Evolutionary conservation across 306 rosid genomes (phyloP).

Genomic region (Sophora flavescens): DNA sequence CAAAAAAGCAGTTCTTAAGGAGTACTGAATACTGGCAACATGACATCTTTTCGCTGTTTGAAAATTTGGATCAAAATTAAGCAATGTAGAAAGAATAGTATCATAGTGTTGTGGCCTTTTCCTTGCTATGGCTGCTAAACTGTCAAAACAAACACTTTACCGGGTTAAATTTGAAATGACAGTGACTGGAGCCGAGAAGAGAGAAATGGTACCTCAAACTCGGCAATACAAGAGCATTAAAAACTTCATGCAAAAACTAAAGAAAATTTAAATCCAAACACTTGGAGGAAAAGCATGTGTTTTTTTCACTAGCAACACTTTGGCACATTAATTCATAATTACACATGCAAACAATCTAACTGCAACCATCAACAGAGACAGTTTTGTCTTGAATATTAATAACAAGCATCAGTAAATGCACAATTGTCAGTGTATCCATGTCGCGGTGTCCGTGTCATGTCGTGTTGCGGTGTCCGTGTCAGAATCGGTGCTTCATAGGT

Average conservation of each 20-base stretch:
- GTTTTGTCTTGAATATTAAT: neutral
- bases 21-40: slow-evolving; percentile 80
- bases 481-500: too few species aligned
- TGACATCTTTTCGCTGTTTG: slow-evolving; percentile 77
- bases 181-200: neutral
- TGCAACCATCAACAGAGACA: neutral
- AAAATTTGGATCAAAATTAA: slow-evolving; percentile 80
- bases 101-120: slow-evolving; percentile 82
- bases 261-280: slow-evolving; percentile 13
- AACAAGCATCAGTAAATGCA: slow-evolving; percentile 22
- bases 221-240: slow-evolving; percentile 40
- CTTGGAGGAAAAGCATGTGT: neutral
- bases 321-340: slow-evolving; percentile 17
- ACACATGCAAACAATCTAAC: slow-evolving; percentile 36
- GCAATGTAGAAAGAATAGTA: slow-evolving; percentile 70
- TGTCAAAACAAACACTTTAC: slow-evolving; percentile 55
- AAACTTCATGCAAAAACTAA: slow-evolving; percentile 26
- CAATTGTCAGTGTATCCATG: neutral
- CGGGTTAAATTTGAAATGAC: slow-evolving; percentile 44
- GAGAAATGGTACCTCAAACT: slow-evolving; percentile 23
- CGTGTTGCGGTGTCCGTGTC: too few species aligned
- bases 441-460: too few species aligned
- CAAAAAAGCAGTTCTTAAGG: slow-evolving; percentile 87
- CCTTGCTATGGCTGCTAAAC: slow-evolving; percentile 90
- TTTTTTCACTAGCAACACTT: slow-evolving; percentile 7